A percentile compares a stretch with the other conserved stretches of the same genome.
Conservation (phyloP, 352 stramenopile genomes). For the Phytopythium vexans region DNA sequence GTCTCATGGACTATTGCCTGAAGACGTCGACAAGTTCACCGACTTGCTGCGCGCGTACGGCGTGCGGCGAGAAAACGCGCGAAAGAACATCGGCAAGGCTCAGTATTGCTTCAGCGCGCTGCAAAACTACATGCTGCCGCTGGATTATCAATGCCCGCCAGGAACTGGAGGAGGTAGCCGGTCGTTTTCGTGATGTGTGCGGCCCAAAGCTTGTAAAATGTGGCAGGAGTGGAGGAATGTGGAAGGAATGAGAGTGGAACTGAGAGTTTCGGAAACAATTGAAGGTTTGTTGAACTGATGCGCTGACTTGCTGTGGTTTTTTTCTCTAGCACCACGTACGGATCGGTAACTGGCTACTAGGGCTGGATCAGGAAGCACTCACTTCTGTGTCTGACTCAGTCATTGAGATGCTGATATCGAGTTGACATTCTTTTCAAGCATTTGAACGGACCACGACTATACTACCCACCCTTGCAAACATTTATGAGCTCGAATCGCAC, state of each 20-base stretch:
- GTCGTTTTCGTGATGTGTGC: slow-evolving; percentile 41
- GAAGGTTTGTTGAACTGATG: too few species aligned
- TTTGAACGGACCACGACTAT: too few species aligned
- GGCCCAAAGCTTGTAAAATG: not conserved
- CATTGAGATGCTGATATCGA: too few species aligned
- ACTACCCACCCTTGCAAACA: too few species aligned
- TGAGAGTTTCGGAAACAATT: not conserved
- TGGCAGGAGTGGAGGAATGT: not conserved
- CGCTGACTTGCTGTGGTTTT: too few species aligned
- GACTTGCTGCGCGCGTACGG: slow-evolving; percentile 69
- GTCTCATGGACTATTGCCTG: slow-evolving; percentile 44
- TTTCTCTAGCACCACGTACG: too few species aligned
- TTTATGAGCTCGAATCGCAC: too few species aligned
- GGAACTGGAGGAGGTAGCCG: slow-evolving; percentile 69
- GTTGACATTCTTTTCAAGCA: too few species aligned
- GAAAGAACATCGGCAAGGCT: slow-evolving; percentile 85
- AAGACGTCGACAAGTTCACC: slow-evolving; percentile 58
- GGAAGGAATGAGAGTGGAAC: not conserved
- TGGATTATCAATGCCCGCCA: slow-evolving; percentile 77
- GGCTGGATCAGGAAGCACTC: too few species aligned
- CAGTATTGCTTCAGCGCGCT: slow-evolving; percentile 83
- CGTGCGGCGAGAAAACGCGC: slow-evolving; percentile 77
- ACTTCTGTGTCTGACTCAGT: too few species aligned
- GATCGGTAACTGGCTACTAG: too few species aligned
- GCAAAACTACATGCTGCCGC: slow-evolving; percentile 81